Conservation (phyloP, 164 flowering plant species). For the grape (Vitis vinifera) region ASM3070453v1 NC_081814.1:6411001-6411500, state of each 20-base stretch:
- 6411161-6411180: constrained; percentile 26
- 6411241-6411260: constrained; percentile 19
- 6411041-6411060: neutral
- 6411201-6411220: constrained; percentile 27
- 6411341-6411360: too few relatives aligned
- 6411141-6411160: constrained; percentile 27
- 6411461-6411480: too few relatives aligned
- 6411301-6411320: constrained; percentile 24
- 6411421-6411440: too few relatives aligned
- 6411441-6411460: too few relatives aligned
- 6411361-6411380: too few relatives aligned
- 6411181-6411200: constrained; percentile 32
- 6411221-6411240: constrained; percentile 20
- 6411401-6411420: too few relatives aligned
- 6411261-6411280: constrained; percentile 31
- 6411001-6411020: neutral
- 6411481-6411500: too few relatives aligned
- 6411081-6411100: neutral
- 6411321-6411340: constrained; percentile 23
- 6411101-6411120: too few relatives aligned
- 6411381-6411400: too few relatives aligned
- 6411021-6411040: neutral
- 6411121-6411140: constrained; percentile 26
- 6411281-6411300: constrained; percentile 28
- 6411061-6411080: neutral